Conservation (phyloP, 306 rosid genomes). For the Trifolium pratense region DNA sequence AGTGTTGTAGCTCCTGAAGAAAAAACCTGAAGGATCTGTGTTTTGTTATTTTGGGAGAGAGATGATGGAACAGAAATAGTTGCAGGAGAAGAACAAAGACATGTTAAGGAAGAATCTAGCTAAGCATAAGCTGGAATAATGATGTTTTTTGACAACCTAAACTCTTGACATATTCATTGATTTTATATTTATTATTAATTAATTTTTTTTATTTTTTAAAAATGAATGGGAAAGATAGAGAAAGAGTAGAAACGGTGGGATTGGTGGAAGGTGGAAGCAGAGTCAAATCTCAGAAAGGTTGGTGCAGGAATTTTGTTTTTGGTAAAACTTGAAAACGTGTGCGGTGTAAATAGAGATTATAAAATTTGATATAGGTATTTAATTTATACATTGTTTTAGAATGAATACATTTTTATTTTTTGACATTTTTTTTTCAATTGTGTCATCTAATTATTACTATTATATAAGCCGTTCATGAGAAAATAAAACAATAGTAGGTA, state of each 20-base stretch:
- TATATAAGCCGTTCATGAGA: no score
- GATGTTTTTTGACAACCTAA: constrained; percentile 47
- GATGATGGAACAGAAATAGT: background rate
- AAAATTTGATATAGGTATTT: no score
- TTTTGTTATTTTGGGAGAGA: constrained; percentile 30
- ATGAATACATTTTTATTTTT: no score
- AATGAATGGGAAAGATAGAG: background rate
- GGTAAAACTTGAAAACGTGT: constrained; percentile 10
- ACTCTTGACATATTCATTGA: constrained; percentile 38
- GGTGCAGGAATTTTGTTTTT: background rate
- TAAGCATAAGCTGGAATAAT: constrained; percentile 50
- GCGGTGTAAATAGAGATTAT: background rate
- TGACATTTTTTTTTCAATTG: no score
- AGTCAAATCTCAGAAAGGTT: constrained; percentile 11
- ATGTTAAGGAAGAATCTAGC: constrained; percentile 46
- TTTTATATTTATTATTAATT: background rate
- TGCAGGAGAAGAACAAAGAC: constrained; percentile 34
- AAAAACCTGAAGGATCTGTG: background rate
- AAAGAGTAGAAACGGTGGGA: background rate
- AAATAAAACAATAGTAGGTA: no score
- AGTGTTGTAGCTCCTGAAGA: background rate
- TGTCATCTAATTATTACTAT: no score
- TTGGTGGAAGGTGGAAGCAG: constrained; percentile 22
- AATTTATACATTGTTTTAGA: no score
- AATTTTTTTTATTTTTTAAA: no score